Base-by-base conservation (phyloP, 768 basidiomycete species). In the Xerocomellus intermedius region DNA sequence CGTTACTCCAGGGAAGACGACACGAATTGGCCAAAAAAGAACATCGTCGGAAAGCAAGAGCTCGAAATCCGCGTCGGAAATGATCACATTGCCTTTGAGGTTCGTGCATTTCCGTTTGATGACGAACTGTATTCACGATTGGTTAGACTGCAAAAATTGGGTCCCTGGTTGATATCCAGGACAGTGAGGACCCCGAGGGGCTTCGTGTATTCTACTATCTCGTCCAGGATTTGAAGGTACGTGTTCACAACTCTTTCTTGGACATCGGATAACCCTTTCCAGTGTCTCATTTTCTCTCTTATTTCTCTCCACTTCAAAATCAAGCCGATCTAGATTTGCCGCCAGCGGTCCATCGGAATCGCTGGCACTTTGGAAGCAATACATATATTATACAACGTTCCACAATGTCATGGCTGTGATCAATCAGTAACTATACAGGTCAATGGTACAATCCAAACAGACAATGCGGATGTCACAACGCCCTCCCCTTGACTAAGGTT, bases 221-320 rank as follows among this genome's bases (percentile, higher is more conserved):
- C 26, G 93, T 99, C 5, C 97, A 99, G 73, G 97, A 99, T 73
- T 77, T 99, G 65, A 97, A 92, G 82, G 96, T 89, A 53, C 37
- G 82, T 64, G 12, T 22, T 48, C 12, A 14, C 2, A 37, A 14
- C 42, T 36, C 1, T 38, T 56, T 26, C 45, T 12, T 7, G 22
- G 44, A 2, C 32, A 48, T 59, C n/a, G 39, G 16, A 33, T 48
- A 24, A 57, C 49, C 26, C n/a, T 24, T 48, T 30, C n/a, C 65
- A 99, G 96, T 98, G 95, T 75, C 82, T 98, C 56, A 95, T 99
- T 63, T 97, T 98, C 74, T 98, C 97, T 9, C 82, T 99, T 57
- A 98, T 99, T 70, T 93, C 94, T 3, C 83, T 99, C 36, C 96
- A 99, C 79, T 98, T 99, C 88, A 98, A 98, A 78, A 98, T 99